Conservation (phyloP, 305 asterid genomes). For the Fraxinus nigra region DNA sequence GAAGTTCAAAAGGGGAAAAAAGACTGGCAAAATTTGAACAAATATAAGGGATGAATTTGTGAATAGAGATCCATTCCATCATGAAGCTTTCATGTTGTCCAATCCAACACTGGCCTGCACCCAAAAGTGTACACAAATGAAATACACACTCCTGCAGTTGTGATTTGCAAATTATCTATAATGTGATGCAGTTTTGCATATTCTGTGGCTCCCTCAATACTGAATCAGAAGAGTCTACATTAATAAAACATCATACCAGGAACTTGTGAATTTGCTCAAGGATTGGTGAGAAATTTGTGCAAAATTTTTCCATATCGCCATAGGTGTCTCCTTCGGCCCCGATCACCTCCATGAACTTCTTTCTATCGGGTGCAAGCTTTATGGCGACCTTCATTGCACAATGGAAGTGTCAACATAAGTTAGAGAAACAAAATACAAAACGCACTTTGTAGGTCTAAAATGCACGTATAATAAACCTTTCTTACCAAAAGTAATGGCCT, state of each 20-base stretch:
- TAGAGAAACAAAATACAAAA: neutral
- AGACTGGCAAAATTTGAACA: neutral
- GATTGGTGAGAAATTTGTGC: conserved; percentile 52
- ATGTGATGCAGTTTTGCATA: neutral
- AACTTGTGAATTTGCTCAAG: conserved; percentile 68
- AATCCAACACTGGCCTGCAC: conserved; percentile 63
- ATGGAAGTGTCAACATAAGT: neutral
- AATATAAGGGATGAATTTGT: neutral
- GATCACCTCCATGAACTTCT: conserved; percentile 74
- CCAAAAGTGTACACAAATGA: neutral
- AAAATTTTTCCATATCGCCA: conserved; percentile 56
- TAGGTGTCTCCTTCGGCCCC: conserved; percentile 46
- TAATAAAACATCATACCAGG: conserved; percentile 41
- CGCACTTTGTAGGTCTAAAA: neutral
- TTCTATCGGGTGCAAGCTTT: conserved; percentile 84
- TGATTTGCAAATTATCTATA: neutral
- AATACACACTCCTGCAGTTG: neutral
- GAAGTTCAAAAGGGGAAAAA: neutral
- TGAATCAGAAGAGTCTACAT: neutral
- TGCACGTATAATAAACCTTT: neutral
- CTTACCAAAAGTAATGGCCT: neutral
- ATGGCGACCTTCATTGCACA: conserved; percentile 50
- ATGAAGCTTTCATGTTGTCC: conserved; percentile 66
- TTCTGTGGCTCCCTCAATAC: neutral
- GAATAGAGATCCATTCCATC: conserved; percentile 24